phyloP scores from a whole-genome alignment of 164 flowering plant species.

The Pachysandra terminalis region DNA sequence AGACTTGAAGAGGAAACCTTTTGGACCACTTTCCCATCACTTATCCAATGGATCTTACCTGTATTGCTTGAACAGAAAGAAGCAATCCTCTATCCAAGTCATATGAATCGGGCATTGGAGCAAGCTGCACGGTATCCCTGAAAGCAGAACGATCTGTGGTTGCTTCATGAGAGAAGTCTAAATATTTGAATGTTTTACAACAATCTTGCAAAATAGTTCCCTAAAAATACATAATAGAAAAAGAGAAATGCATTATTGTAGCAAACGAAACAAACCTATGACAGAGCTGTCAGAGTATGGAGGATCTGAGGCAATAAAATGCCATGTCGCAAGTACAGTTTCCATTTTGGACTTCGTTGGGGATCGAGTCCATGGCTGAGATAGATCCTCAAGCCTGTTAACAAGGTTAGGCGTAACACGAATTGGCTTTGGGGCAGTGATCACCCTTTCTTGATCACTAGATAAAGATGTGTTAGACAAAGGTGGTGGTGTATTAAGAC shows the following conservation, averaged over 20 bases:
- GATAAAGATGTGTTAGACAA: constrained; percentile 36
- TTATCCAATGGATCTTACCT: constrained; percentile 42
- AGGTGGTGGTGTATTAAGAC: constrained; percentile 91
- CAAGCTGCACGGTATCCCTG: constrained; percentile 80
- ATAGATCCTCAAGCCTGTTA: constrained; percentile 68
- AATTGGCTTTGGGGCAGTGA: constrained; percentile 79
- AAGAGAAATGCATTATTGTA: constrained; percentile 1
- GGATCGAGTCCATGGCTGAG: constrained; percentile 98
- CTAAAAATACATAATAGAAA: constrained; percentile 1
- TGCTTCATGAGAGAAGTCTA: constrained; percentile 70
- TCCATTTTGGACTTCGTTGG: constrained; percentile 95
- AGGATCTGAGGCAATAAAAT: constrained; percentile 57
- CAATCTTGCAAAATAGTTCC: background rate
- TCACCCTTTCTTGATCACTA: constrained; percentile 46
- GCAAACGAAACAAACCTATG: constrained; percentile 32
- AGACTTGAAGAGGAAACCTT: constrained; percentile 5
- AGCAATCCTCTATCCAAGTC: constrained; percentile 94
- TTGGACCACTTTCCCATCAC: background rate
- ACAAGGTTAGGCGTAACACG: constrained; percentile 63
- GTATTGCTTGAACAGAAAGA: constrained; percentile 96
- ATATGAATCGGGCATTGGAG: constrained; percentile 94
- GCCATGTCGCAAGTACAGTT: constrained; percentile 85
- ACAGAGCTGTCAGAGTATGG: constrained; percentile 35
- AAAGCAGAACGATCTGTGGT: constrained; percentile 85
- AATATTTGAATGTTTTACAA: constrained; percentile 8